These are phyloP conservation scores for Rhynchospora tenuis DNA, from an alignment of 176 grass and related monocot species.

Conservation along the genomic window DNA sequence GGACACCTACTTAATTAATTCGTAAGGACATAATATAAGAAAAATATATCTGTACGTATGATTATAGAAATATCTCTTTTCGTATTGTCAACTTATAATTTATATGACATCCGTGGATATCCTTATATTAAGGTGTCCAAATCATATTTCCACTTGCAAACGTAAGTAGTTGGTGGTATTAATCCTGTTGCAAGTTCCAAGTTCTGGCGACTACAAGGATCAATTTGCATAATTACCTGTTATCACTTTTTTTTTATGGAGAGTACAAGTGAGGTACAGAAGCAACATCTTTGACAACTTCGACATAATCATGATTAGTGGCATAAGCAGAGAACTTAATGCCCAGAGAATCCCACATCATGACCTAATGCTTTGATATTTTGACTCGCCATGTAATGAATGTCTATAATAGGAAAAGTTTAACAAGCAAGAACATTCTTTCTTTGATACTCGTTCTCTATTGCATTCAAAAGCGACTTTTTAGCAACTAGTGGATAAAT, in stretches of 20 bases:
- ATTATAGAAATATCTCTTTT: too few relatives aligned
- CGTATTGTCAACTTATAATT: too few relatives aligned
- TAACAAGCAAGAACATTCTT: background rate
- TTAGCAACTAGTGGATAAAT: slow-evolving; percentile 7
- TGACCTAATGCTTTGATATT: background rate
- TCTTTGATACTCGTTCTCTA: background rate
- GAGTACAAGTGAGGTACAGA: background rate
- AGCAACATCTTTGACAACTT: background rate
- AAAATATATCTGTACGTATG: too few relatives aligned
- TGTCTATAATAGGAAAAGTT: background rate
- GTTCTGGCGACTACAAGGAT: background rate
- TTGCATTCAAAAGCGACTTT: background rate
- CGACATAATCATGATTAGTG: background rate
- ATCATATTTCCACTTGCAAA: background rate
- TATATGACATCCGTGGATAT: background rate
- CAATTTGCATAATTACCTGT: background rate
- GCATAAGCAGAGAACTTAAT: background rate
- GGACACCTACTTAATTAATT: background rate
- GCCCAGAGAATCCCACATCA: background rate
- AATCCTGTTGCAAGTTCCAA: background rate
- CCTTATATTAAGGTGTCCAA: background rate
- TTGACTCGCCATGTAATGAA: background rate
- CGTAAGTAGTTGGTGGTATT: background rate
- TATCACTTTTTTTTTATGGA: background rate
- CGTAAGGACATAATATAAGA: too few relatives aligned